A percentile compares a stretch with the other conserved stretches of the same genome.
Conservation (phyloP, 2,329 filamentous ascomycete genomes). For the Scopulariopsis brevicaulis region DNA sequence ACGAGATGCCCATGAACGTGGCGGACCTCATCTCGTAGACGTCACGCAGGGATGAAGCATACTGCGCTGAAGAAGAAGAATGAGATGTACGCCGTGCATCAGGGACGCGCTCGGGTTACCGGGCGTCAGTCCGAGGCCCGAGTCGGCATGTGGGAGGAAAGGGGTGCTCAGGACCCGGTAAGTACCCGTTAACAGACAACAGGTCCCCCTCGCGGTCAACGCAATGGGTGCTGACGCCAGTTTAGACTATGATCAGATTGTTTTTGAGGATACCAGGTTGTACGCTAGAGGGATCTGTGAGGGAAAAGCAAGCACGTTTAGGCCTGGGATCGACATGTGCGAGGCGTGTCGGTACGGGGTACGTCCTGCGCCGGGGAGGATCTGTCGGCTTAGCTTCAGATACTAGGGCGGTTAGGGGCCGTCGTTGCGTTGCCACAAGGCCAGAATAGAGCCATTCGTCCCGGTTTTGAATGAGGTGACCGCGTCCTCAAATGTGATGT, state of each 20-base stretch:
- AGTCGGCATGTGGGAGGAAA: constrained; percentile 7
- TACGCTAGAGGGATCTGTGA: neutral
- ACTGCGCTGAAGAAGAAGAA: neutral
- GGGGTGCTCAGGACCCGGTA: constrained; percentile 4
- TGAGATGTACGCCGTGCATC: neutral
- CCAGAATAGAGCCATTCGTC: too few species aligned
- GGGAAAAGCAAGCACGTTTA: neutral
- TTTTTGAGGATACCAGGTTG: neutral
- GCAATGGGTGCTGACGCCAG: neutral
- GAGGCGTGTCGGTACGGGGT: neutral
- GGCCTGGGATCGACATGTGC: neutral
- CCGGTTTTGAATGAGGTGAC: too few species aligned
- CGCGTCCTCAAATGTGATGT: too few species aligned
- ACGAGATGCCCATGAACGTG: constrained; percentile 98
- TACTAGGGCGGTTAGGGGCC: too few species aligned
- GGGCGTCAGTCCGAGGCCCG: neutral
- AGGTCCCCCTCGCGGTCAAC: neutral
- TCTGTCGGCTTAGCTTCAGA: too few species aligned
- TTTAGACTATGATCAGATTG: neutral
- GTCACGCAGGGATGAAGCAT: neutral
- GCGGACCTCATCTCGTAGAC: constrained; percentile 44
- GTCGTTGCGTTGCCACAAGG: too few species aligned
- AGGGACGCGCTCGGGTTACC: neutral
- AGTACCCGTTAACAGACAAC: neutral
- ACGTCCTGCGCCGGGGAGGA: neutral